Conservation (phyloP, 345 rosid genomes). For the Arabis hirsuta region DNA sequence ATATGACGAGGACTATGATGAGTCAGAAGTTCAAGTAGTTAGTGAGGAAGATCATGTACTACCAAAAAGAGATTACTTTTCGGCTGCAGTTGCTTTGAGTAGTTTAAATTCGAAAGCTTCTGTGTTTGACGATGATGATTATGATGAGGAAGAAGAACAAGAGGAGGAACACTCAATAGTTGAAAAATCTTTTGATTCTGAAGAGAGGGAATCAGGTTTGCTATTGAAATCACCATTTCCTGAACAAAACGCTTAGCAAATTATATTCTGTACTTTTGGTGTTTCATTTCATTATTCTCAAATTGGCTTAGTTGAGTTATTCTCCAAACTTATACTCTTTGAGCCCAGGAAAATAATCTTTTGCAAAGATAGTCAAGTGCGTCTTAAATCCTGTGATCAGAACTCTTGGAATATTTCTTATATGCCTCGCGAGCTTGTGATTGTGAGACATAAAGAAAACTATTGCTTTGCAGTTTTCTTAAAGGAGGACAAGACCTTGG, state of each 20-base stretch:
- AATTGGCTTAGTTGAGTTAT: conserved; percentile 9
- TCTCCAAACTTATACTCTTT: conserved; percentile 2
- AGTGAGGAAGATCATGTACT: conserved; percentile 82
- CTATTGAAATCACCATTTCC: conserved; percentile 9
- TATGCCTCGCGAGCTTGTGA: conserved; percentile 36
- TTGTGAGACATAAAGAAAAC: conserved; percentile 41
- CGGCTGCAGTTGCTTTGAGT: conserved; percentile 57
- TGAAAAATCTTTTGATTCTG: conserved; percentile 51
- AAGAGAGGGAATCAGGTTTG: conserved; percentile 52
- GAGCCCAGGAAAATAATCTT: conserved; percentile 8
- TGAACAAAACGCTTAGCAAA: conserved; percentile 5
- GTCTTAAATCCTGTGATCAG: background rate
- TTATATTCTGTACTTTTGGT: conserved; percentile 14
- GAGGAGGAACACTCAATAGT: conserved; percentile 54
- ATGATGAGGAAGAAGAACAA: conserved; percentile 87
- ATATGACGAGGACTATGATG: conserved; percentile 91
- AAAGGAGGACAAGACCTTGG: conserved; percentile 49
- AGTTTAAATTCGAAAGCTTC: conserved; percentile 52
- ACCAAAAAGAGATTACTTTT: conserved; percentile 68
- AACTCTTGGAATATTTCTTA: conserved; percentile 4
- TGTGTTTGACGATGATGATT: conserved; percentile 86
- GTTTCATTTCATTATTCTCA: conserved; percentile 31
- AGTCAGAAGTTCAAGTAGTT: conserved; percentile 77
- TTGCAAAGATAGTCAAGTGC: conserved; percentile 9
- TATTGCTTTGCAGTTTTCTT: conserved; percentile 41